Base-by-base conservation (phyloP, 805 yeast species). In the Kuraishia borneana region DNA sequence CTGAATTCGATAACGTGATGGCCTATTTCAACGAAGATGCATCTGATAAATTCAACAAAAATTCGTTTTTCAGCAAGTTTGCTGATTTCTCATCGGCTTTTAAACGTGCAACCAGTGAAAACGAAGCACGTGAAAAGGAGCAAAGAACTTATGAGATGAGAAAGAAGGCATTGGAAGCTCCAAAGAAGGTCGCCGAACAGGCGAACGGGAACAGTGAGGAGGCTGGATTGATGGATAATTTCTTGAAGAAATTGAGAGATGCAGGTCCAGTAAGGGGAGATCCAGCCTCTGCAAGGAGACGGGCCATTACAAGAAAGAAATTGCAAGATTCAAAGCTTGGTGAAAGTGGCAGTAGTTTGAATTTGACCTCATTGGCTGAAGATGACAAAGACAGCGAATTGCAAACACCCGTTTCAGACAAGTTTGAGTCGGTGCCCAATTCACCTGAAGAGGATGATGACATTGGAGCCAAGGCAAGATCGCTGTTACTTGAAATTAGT, bases 21-120 rank as follows among this genome's bases (percentile, higher is more conserved):
- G 68, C 68, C 41, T 76, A 71, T 45, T 92, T 83, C 51, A 97
- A 96, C n/a, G 98, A 92, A 56, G 94, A 84, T 51, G 67, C 82
- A 1, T 57, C 53, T 6, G 96, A 89, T 53, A 61, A 70, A 26
- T 63, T 65, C 42, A 71, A 88, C 13, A 70, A 79, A 35, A 70
- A 73, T 39, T 59, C 76, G 0, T 89, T 92, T 46, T 84, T 89
- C 50, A 66, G 62, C 40, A 83, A 84, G 52, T 82, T 92, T 56
- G 68, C 81, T n/a, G 71, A 74, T 34, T 92, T 92, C 53, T 71
- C 83, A 2, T 61, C 61, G 26, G 94, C 84, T 47, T 94, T 81
- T 58, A 75, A 80, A 51, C 77, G 71, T 47, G 95, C 89, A 1
- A 79, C 79, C 34, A 61, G 66, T 21, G 95, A 88, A 44, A 92